Percentiles rank a stretch among this genome's conserved stretches.
These are phyloP conservation scores for Leptomonas pyrrhocoris DNA, from an alignment of 208 protist genomes.

Conservation along the genomic window DNA sequence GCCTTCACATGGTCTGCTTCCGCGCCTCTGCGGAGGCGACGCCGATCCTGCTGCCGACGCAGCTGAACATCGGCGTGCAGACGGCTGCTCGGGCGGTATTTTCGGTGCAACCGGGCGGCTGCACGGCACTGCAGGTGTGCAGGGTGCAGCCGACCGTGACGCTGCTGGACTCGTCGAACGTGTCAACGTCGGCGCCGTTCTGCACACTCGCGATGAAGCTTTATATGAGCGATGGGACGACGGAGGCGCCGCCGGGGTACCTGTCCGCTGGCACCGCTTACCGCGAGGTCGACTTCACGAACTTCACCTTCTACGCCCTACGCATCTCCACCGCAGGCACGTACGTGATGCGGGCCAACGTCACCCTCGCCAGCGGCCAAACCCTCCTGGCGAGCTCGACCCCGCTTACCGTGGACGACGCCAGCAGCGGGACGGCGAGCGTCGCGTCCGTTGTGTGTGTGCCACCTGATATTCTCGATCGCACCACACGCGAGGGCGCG, in stretches of 20 bases:
- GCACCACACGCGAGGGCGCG: conserved; percentile 6
- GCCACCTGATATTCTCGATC: conserved; percentile 55
- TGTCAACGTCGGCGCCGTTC: conserved; percentile 39
- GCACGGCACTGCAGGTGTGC: conserved; percentile 49
- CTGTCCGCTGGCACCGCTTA: conserved; percentile 53
- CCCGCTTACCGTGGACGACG: conserved; percentile 42
- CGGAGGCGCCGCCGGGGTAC: conserved; percentile 27
- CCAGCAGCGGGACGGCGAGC: conserved; percentile 6
- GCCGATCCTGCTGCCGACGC: conserved; percentile 38
- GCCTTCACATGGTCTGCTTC: conserved; percentile 76
- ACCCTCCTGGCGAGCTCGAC: conserved; percentile 47
- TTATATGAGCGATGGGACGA: conserved; percentile 39
- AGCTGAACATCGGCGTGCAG: conserved; percentile 41
- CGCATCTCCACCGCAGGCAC: conserved; percentile 49
- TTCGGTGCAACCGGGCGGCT: conserved; percentile 48
- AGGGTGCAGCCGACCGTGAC: conserved; percentile 61
- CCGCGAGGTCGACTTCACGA: conserved; percentile 38
- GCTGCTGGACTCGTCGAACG: conserved; percentile 43
- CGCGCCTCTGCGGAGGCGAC: conserved; percentile 11
- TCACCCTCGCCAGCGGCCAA: conserved; percentile 54
- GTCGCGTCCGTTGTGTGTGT: conserved; percentile 56
- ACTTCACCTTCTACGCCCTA: conserved; percentile 66
- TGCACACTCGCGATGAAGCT: conserved; percentile 59
- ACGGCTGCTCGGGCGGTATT: conserved; percentile 59
- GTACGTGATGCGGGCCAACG: conserved; percentile 64